Conservation (phyloP, 2,329 filamentous ascomycete genomes). For the Fusarium verticillioides region DNA sequence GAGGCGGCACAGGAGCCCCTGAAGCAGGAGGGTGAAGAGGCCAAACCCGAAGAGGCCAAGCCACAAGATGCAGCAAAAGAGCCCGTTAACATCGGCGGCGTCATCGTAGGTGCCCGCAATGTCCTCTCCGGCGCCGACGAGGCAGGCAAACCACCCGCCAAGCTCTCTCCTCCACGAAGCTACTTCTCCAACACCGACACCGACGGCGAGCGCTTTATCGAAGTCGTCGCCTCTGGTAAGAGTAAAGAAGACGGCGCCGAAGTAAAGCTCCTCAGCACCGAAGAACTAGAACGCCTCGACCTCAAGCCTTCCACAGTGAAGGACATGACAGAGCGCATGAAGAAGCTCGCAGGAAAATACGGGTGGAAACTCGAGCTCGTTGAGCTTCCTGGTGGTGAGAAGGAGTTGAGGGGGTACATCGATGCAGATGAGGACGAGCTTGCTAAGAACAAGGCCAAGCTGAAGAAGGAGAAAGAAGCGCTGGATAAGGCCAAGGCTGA, state of each 20-base stretch:
- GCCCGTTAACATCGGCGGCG: slow-evolving; percentile 61
- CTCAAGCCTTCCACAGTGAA: slow-evolving; percentile 75
- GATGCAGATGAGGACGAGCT: slow-evolving; percentile 62
- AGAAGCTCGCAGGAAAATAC: slow-evolving; percentile 74
- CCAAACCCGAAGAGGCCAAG: neutral
- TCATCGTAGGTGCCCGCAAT: slow-evolving; percentile 63
- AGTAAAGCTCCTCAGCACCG: slow-evolving; percentile 68
- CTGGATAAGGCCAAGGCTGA: slow-evolving; percentile 6
- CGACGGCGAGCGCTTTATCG: slow-evolving; percentile 48
- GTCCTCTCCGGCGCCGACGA: slow-evolving; percentile 59
- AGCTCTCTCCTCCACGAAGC: slow-evolving; percentile 58
- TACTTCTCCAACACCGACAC: slow-evolving; percentile 47
- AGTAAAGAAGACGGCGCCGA: slow-evolving; percentile 69
- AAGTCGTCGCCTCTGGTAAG: slow-evolving; percentile 59
- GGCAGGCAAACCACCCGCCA: slow-evolving; percentile 59
- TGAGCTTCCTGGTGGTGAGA: slow-evolving; percentile 67
- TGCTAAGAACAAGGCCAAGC: slow-evolving; percentile 34
- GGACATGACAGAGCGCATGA: slow-evolving; percentile 73
- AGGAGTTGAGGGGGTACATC: slow-evolving; percentile 76
- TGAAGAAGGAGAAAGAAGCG: slow-evolving; percentile 29
- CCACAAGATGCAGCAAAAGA: slow-evolving; percentile 49
- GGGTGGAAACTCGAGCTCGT: slow-evolving; percentile 86
- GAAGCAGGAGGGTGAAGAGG: slow-evolving; percentile 19
- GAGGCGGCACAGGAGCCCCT: slow-evolving; percentile 17
- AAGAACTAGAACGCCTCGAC: slow-evolving; percentile 75